These are phyloP conservation scores for Phytophthora meadii DNA, from an alignment of 352 stramenopile genomes.

Conservation along the genomic window DNA sequence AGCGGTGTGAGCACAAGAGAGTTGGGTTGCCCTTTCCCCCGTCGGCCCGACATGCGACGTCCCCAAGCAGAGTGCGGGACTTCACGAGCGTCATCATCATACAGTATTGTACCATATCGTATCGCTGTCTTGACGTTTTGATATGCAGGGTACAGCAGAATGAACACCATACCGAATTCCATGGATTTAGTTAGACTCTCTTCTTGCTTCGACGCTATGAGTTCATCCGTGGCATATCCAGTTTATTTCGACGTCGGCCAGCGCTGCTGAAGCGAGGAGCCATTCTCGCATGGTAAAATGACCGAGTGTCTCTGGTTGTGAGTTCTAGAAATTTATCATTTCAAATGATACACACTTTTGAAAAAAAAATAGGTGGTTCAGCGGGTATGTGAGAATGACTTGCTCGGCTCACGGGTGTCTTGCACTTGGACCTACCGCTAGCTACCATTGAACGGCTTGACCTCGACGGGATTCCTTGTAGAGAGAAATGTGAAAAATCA, in stretches of 20 bases:
- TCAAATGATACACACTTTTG: too few species aligned
- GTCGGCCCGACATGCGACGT: conserved; percentile 24
- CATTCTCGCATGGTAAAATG: conserved; percentile 25
- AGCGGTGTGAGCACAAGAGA: neutral
- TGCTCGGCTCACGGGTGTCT: too few species aligned
- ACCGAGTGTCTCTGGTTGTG: conserved; percentile 19
- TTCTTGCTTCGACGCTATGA: too few species aligned
- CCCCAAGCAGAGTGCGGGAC: conserved; percentile 22
- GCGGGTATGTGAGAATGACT: too few species aligned
- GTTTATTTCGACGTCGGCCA: conserved; percentile 9
- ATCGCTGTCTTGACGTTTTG: conserved; percentile 6
- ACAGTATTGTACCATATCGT: neutral
- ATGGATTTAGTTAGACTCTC: neutral
- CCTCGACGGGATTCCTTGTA: too few species aligned
- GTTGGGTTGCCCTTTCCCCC: conserved; percentile 17
- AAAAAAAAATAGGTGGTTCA: too few species aligned
- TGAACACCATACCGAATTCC: neutral
- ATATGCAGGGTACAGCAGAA: too few species aligned
- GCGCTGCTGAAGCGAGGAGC: neutral
- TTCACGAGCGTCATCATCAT: conserved; percentile 7
- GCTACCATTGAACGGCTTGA: too few species aligned
- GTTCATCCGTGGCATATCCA: neutral
- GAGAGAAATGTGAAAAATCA: conserved; percentile 4
- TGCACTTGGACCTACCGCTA: too few species aligned
- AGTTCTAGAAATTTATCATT: conserved; percentile 25